A percentile compares a stretch with the other conserved stretches of the same genome.
Evolutionary conservation across 2,329 filamentous ascomycete species (phyloP).

Genomic region (Arthrinium puccinioides): DNA sequence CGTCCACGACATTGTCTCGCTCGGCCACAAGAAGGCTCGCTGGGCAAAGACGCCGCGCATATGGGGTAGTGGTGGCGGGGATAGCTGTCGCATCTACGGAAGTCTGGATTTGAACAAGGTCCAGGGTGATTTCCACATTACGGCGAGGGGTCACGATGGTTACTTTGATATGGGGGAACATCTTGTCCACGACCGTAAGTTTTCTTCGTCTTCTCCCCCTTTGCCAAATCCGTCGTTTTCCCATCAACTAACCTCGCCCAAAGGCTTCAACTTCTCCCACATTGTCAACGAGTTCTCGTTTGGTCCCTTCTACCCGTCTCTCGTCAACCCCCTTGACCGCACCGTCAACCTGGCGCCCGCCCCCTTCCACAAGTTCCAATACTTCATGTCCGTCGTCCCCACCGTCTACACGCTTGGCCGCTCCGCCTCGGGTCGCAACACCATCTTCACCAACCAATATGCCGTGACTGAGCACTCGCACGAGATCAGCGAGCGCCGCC

Average conservation of each 20-base stretch:
- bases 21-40: slow-evolving; percentile 55
- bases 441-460: slow-evolving; percentile 93
- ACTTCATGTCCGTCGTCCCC: slow-evolving; percentile 91
- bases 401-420: slow-evolving; percentile 74
- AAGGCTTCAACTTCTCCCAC: slow-evolving; percentile 96
- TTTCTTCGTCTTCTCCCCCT: neutral
- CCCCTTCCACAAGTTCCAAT: slow-evolving; percentile 95
- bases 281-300: slow-evolving; percentile 94
- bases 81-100: slow-evolving; percentile 85
- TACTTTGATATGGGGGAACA: slow-evolving; percentile 76
- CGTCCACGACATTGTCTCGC: slow-evolving; percentile 81
- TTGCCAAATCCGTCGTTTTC: neutral
- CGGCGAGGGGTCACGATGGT: slow-evolving; percentile 89
- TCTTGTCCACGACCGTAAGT: slow-evolving; percentile 72
- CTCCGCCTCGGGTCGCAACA: slow-evolving; percentile 35
- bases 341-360: slow-evolving; percentile 69
- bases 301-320: slow-evolving; percentile 89
- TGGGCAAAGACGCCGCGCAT: slow-evolving; percentile 71
- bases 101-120: slow-evolving; percentile 92
- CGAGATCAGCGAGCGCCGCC: slow-evolving; percentile 57
- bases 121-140: slow-evolving; percentile 97
- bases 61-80: slow-evolving; percentile 37
- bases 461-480: slow-evolving; percentile 86
- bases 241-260: neutral
- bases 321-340: slow-evolving; percentile 89